Base-by-base conservation (phyloP, 2,329 filamentous ascomycete species). In the Phyllosticta paracitricarpa region DNA sequence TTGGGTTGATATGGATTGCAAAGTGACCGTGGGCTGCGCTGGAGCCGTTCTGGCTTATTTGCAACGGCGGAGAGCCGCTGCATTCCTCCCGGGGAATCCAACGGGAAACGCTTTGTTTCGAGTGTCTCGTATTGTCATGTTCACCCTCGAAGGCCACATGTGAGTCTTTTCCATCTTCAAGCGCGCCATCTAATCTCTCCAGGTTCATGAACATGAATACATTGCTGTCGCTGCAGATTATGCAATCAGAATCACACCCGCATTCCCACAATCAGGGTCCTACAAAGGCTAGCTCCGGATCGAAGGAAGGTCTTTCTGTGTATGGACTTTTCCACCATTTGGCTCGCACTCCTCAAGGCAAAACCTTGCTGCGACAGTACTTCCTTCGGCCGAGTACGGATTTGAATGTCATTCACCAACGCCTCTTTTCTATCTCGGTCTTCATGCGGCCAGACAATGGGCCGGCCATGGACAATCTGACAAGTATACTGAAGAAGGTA, bases 201-300 rank as follows among this genome's bases (percentile, higher is more conserved):
- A 90, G 93, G 85, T 90, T 94, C 68, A 79, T 97, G 66, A 94
- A 90, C 66, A 77, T 82, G 2, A 91, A 97, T 69, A 89, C 92
- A 0, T 77, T 97, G 52, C 75, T 84, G 14, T 91, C 91, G 1
- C 81, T 99, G 8, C 93, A 97, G 68, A 89, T 99, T 28, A 79
- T 96, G 26, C 87, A 88, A 61, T 85, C 88, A 1, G 92, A 97
- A 71, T 84, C 84, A 10, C 91, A 96, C 71, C 92, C 90, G 4
- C 91, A 91, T 68, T 86, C 83, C 56, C 88, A 93, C 64, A 89
- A 87, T 66, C 87, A 88, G 74, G 89, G 88, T 0, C 84, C 85
- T 2, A 82, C 80, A 6, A 82, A 78, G 65, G 79, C 79, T 30
- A 81, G 78, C 26, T 84, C 82, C 1, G 86, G 83, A 22, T 82